Conservation (phyloP, 768 basidiomycete genomes). For the Tephrocybe sp. region DNA sequence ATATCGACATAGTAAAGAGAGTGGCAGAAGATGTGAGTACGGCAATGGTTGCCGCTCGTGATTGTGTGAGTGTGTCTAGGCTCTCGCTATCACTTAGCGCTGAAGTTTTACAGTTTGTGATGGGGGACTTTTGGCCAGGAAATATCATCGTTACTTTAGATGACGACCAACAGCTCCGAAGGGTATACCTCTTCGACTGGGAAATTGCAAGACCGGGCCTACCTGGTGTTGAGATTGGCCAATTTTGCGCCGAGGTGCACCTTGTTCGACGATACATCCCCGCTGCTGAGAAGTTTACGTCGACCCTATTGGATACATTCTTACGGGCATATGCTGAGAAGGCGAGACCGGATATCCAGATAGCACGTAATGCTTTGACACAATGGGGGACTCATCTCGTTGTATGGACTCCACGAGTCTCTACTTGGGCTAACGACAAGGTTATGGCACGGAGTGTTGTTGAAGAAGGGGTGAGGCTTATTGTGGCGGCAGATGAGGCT, state of each 20-base stretch:
- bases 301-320: conserved; percentile 41
- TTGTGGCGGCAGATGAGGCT: conserved; percentile 34
- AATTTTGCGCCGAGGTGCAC: conserved; percentile 62
- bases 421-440: conserved; percentile 46
- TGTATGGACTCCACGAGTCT: conserved; percentile 45
- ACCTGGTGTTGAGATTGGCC: conserved; percentile 59
- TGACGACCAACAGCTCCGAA: conserved; percentile 33
- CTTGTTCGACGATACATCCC: conserved; percentile 48
- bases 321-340: conserved; percentile 41
- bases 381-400: conserved; percentile 60
- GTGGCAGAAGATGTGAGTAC: conserved; percentile 28
- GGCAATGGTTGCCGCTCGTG: conserved; percentile 30
- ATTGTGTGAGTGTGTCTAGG: conserved; percentile 15
- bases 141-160: conserved; percentile 53
- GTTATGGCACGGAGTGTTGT: conserved; percentile 50
- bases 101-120: conserved; percentile 37
- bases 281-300: conserved; percentile 33
- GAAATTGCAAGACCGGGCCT: conserved; percentile 60
- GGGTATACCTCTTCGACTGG: conserved; percentile 62
- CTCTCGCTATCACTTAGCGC: neutral
- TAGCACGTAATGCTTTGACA: conserved; percentile 35
- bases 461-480: conserved; percentile 44
- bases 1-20: conserved; percentile 31
- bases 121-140: conserved; percentile 78
- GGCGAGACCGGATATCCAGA: conserved; percentile 23